Conservation (phyloP, 352 stramenopile genomes). For the Globisporangium camurandrum region DNA sequence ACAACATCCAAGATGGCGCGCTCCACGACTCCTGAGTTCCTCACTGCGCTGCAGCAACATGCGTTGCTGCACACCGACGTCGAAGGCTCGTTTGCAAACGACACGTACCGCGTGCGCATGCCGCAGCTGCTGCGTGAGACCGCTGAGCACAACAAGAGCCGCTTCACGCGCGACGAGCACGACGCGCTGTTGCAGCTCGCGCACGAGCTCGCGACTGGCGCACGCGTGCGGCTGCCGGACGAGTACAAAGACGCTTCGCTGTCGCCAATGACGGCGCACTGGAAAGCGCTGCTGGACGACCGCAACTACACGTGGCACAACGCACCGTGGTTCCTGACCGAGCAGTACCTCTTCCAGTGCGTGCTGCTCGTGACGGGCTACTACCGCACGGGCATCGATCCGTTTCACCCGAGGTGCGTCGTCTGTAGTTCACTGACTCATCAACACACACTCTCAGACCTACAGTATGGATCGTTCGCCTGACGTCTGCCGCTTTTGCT, state of each 20-base stretch:
- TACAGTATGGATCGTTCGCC: neutral
- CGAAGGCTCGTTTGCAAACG: constrained; percentile 52
- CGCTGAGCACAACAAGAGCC: constrained; percentile 32
- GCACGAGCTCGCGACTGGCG: constrained; percentile 32
- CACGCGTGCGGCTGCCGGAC: constrained; percentile 34
- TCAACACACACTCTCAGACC: neutral
- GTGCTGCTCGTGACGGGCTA: constrained; percentile 56
- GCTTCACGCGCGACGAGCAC: constrained; percentile 27
- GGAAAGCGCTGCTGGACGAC: constrained; percentile 28
- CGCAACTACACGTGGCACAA: constrained; percentile 63
- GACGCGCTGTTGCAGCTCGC: constrained; percentile 32
- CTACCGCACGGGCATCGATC: constrained; percentile 50
- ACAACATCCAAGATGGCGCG: neutral
- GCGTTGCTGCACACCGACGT: constrained; percentile 49
- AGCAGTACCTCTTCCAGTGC: constrained; percentile 73
- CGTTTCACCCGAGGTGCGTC: constrained; percentile 46
- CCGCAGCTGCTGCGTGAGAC: constrained; percentile 53
- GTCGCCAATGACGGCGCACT: constrained; percentile 36
- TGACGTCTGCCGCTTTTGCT: neutral
- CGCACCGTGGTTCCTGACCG: constrained; percentile 63
- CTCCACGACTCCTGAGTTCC: constrained; percentile 32
- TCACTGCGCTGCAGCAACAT: constrained; percentile 39
- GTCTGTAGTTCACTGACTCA: neutral
- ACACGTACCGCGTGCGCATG: constrained; percentile 52
- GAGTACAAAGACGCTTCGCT: constrained; percentile 27